These are phyloP conservation scores for Xylogone sp. DNA, from an alignment of 2,329 filamentous ascomycete species.

Conservation along the genomic window DNA sequence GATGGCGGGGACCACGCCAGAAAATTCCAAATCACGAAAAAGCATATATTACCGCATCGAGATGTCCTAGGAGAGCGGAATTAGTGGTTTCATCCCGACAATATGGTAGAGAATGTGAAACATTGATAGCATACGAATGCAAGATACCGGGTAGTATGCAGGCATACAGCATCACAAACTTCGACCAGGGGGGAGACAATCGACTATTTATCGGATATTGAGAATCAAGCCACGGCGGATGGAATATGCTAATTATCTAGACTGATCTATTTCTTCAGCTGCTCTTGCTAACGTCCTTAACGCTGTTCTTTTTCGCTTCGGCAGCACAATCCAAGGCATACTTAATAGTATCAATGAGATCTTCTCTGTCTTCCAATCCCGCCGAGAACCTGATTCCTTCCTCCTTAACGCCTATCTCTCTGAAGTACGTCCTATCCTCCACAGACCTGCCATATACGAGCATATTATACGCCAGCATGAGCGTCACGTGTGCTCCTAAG, in stretches of 20 bases:
- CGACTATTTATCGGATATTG: too few relatives aligned
- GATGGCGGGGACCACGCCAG: too few relatives aligned
- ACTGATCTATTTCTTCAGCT: not conserved
- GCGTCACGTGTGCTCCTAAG: constrained; percentile 48
- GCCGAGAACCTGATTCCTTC: constrained; percentile 15
- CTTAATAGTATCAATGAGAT: not conserved
- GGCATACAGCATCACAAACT: too few relatives aligned
- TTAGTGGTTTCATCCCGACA: too few relatives aligned
- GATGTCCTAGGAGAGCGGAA: too few relatives aligned
- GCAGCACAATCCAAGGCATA: not conserved
- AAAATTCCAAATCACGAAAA: too few relatives aligned
- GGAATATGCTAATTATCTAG: not conserved
- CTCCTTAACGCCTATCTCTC: constrained; percentile 10
- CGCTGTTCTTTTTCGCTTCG: not conserved
- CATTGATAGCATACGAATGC: too few relatives aligned
- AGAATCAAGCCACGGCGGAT: too few relatives aligned
- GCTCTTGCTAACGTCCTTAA: not conserved
- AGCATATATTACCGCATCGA: too few relatives aligned
- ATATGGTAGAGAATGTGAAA: too few relatives aligned
- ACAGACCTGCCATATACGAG: constrained; percentile 15
- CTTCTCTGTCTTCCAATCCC: constrained; percentile 14
- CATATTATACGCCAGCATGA: constrained; percentile 34
- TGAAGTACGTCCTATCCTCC: constrained; percentile 5
- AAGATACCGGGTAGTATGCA: too few relatives aligned
- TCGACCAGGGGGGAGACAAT: too few relatives aligned